Base-by-base conservation (phyloP, 2,329 filamentous ascomycete genomes). In the Sporothrix humicola region DNA sequence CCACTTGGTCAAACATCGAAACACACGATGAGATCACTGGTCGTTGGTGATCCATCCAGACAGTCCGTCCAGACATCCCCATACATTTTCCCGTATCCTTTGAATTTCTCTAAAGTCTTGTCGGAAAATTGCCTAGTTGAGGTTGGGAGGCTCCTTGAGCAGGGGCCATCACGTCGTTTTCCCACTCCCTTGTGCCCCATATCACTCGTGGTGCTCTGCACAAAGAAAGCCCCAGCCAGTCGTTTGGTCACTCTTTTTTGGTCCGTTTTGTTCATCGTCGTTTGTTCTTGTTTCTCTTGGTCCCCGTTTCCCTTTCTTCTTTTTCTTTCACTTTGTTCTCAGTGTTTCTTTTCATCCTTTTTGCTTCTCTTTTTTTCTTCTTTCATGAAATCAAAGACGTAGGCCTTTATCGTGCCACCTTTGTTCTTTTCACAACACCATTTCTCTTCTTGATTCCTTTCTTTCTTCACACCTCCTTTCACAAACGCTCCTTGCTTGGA, bases 21-120 rank as follows among this genome's bases (percentile, higher is more conserved):
- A 68, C 69, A 52, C 54, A 69, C 59, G 12, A 52, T 71, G 72
- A 71, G 59, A 44, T 71, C 69, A 70, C 73, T 61, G 63, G 56
- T 52, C 68, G 37, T 48, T 26, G 66, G 48, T 20, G 66, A 71
- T 54, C 56, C 31, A 42, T 52, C 42, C 63, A 59, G 37, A 42
- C 48, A 68, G 31, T 37, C 31, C 31, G 31, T 37, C 31, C 31
- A 37, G 31, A 37, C 31, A 37, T 37, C 31, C 31, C 31, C 31
- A 37, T 37, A 7, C 31, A 37, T 37, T 66, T 42, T 61, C 15
- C 4, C 13, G 15, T n/a, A n/a, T 20, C 17, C 17, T 42, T n/a
- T 66, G 42, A 13, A 13, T 20, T 63, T 7, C n/a, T 44, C 17
- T 56, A 23, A 26, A 23, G 10, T 66, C 37, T n/a, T 2, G 17